Evolutionary conservation across 495 filamentous ascomycete species (phyloP).

Genomic region (Xylaria intraflava): DNA sequence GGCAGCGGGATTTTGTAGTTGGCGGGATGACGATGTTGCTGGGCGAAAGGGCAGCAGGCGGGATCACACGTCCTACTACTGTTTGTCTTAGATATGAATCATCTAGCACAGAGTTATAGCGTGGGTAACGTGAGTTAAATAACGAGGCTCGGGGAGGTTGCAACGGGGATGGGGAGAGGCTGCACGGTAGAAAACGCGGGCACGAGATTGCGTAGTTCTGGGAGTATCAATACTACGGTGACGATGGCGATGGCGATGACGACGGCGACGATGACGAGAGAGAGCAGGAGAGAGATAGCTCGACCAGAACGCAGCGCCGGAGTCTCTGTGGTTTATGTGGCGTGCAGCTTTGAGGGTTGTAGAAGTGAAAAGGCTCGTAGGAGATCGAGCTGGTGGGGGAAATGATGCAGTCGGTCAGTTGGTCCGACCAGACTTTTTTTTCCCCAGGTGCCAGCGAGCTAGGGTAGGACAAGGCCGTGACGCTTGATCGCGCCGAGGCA

Average conservation of each 20-base stretch:
- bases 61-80: constrained; percentile 16
- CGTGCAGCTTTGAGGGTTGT: not conserved
- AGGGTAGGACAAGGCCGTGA: too few species aligned
- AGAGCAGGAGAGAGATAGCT: too few species aligned
- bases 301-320: too few species aligned
- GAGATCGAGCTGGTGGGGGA: not conserved
- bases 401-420: too few species aligned
- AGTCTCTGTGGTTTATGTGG: not conserved
- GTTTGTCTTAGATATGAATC: constrained; percentile 23
- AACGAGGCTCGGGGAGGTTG: not conserved
- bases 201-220: too few species aligned
- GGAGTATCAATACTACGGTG: too few species aligned
- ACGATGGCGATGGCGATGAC: too few species aligned
- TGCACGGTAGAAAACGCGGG: too few species aligned
- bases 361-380: not conserved
- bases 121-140: not conserved
- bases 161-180: not conserved
- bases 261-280: too few species aligned
- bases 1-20: constrained; percentile 12
- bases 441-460: not conserved
- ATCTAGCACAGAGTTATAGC: constrained; percentile 15
- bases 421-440: too few species aligned
- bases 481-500: too few species aligned
- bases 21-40: constrained; percentile 23
- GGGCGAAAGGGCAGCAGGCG: constrained; percentile 20